A percentile compares a stretch with the other conserved stretches of the same genome.
phyloP scores from a whole-genome alignment of 768 basidiomycete genomes.

The Boletus vinaceobasis region DNA sequence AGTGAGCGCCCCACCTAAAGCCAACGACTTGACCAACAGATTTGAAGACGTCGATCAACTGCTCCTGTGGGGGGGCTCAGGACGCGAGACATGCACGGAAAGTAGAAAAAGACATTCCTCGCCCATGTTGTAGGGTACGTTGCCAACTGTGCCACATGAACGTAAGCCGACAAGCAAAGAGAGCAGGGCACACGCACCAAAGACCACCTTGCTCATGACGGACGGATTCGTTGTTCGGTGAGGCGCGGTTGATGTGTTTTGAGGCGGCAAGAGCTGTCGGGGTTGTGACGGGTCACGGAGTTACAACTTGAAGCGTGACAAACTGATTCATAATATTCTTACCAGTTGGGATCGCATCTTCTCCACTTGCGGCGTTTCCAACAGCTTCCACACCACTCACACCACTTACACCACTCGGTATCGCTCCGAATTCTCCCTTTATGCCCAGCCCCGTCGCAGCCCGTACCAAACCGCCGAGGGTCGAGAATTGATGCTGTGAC shows the following conservation, averaged over 20 bases:
- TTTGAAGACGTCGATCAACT: constrained; percentile 85
- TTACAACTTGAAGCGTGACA: no score
- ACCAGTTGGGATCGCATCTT: no score
- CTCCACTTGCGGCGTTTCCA: no score
- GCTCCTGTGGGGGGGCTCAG: constrained; percentile 47
- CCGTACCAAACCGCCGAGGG: not conserved
- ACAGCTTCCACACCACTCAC: no score
- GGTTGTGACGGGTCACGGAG: not conserved
- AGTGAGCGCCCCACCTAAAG: constrained; percentile 56
- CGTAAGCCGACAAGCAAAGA: not conserved
- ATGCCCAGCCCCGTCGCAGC: not conserved
- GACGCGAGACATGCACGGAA: not conserved
- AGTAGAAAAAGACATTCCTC: constrained; percentile 42
- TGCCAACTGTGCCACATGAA: constrained; percentile 54
- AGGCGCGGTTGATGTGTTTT: no score
- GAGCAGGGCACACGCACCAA: constrained; percentile 45
- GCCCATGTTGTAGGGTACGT: constrained; percentile 88
- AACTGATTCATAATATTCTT: no score
- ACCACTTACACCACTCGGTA: not conserved
- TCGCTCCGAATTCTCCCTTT: not conserved
- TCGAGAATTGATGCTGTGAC: constrained; percentile 1
- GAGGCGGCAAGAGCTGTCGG: not conserved
- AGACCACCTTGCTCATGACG: constrained; percentile 68
- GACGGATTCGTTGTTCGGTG: not conserved
- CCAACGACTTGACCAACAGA: constrained; percentile 85